A percentile compares a stretch with the other conserved stretches of the same genome.
These are phyloP conservation scores for Begonia masoniana DNA, from an alignment of 306 rosid species.

Conservation along the genomic window DNA sequence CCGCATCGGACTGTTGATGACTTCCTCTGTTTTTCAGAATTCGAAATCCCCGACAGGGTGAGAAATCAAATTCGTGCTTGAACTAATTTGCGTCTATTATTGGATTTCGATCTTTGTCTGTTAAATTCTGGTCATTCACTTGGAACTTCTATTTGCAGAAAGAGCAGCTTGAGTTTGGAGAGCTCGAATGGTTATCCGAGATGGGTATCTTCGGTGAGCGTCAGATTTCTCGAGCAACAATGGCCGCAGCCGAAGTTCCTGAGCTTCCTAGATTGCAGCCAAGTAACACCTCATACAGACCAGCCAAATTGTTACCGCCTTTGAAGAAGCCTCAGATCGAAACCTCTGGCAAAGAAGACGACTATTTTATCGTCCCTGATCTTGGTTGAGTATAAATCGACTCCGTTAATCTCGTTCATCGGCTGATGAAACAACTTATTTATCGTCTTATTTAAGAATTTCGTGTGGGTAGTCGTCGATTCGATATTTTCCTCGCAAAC, in stretches of 20 bases:
- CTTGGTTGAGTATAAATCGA: conserved; percentile 37
- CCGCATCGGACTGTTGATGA: conserved; percentile 72
- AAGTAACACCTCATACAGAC: conserved; percentile 31
- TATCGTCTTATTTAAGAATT: background rate
- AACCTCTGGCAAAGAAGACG: conserved; percentile 50
- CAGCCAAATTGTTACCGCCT: conserved; percentile 33
- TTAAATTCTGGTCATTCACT: background rate
- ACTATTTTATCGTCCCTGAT: conserved; percentile 78
- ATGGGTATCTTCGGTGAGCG: conserved; percentile 61
- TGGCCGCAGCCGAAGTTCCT: conserved; percentile 94
- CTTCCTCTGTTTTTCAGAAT: conserved; percentile 55
- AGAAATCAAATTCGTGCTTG: conserved; percentile 5
- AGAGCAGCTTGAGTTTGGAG: conserved; percentile 71
- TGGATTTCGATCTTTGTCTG: conserved; percentile 2
- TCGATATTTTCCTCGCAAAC: too few species aligned
- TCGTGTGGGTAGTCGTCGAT: too few species aligned
- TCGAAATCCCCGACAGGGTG: conserved; percentile 61
- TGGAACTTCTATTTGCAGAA: conserved; percentile 30
- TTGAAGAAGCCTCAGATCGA: conserved; percentile 77
- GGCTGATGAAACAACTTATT: background rate
- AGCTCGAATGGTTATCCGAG: conserved; percentile 81
- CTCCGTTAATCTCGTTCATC: background rate
- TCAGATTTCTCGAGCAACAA: conserved; percentile 41
- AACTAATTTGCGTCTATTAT: background rate
- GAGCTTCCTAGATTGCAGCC: conserved; percentile 53